These are phyloP conservation scores for Nasturtium officinale DNA, from an alignment of 345 rosid genomes.

Conservation along the genomic window DNA sequence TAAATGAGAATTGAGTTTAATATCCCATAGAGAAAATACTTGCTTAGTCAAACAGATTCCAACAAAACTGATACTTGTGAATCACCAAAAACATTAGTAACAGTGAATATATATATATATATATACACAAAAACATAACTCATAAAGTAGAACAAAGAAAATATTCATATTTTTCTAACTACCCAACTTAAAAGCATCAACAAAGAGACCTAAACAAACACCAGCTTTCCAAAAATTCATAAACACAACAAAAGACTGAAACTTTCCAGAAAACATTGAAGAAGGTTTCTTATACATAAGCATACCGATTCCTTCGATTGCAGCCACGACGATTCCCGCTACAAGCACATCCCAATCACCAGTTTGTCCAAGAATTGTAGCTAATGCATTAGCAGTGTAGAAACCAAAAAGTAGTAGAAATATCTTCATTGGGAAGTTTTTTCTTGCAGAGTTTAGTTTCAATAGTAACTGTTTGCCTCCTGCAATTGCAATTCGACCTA, in stretches of 20 bases:
- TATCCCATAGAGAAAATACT: neutral
- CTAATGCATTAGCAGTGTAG: slow-evolving; percentile 95
- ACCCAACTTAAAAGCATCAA: slow-evolving; percentile 96
- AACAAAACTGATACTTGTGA: slow-evolving; percentile 6
- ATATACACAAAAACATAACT: slow-evolving; percentile 9
- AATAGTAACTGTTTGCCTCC: slow-evolving; percentile 69
- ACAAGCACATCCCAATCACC: slow-evolving; percentile 98
- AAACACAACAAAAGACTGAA: slow-evolving; percentile 75
- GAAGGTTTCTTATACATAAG: slow-evolving; percentile 74
- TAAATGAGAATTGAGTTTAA: slow-evolving; percentile 3
- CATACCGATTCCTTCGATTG: slow-evolving; percentile 95
- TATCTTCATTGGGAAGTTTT: slow-evolving; percentile 87
- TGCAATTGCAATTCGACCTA: slow-evolving; percentile 86
- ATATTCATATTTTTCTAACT: slow-evolving; percentile 46
- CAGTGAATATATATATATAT: neutral
- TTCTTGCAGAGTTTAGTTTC: slow-evolving; percentile 80
- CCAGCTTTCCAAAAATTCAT: slow-evolving; percentile 98
- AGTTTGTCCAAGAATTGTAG: slow-evolving; percentile 97
- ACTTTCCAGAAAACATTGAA: slow-evolving; percentile 52
- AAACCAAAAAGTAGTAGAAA: slow-evolving; percentile 86
- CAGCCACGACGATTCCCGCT: slow-evolving; percentile 91
- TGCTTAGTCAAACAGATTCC: neutral
- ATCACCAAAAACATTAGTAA: neutral
- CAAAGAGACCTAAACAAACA: slow-evolving; percentile 91
- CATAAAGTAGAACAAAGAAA: neutral